Percentiles rank a stretch among this genome's conserved stretches.
These are phyloP conservation scores for Kodamaea restingae DNA, from an alignment of 805 yeast genomes.

Conservation along the genomic window DNA sequence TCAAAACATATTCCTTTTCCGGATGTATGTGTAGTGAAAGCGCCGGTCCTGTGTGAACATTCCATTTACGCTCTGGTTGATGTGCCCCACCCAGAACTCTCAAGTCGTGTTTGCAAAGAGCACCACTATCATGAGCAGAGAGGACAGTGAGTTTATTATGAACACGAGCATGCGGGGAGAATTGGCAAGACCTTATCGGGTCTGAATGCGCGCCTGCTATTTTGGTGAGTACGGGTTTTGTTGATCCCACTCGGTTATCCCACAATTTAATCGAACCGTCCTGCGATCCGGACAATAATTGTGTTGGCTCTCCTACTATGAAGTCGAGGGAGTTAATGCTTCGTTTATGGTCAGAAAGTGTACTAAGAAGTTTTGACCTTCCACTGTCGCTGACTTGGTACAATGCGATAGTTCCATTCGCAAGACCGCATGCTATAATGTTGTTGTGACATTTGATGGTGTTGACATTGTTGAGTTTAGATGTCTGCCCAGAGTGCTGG, in stretches of 20 bases:
- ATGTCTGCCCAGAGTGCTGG: constrained; percentile 9
- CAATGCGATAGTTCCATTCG: constrained; percentile 32
- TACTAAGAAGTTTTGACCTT: constrained; percentile 24
- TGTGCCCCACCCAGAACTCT: constrained; percentile 31
- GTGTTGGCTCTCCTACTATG: constrained; percentile 18
- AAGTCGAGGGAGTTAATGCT: constrained; percentile 41
- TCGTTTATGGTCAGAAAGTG: constrained; percentile 39
- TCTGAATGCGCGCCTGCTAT: constrained; percentile 58
- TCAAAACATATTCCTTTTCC: constrained; percentile 68
- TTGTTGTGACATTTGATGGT: constrained; percentile 34
- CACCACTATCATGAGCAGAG: constrained; percentile 85
- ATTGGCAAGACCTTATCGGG: constrained; percentile 56
- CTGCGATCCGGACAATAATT: constrained; percentile 59
- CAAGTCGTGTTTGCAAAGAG: constrained; percentile 82
- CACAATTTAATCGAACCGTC: constrained; percentile 75
- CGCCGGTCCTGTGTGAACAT: constrained; percentile 92
- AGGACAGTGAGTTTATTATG: constrained; percentile 48
- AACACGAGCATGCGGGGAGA: constrained; percentile 46
- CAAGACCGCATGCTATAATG: constrained; percentile 37
- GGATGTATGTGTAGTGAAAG: constrained; percentile 88
- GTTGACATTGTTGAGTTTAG: constrained; percentile 33
- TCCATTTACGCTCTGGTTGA: constrained; percentile 70
- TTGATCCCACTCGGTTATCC: constrained; percentile 55
- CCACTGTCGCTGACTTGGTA: constrained; percentile 33
- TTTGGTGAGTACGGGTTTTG: constrained; percentile 48